Evolutionary conservation across 2,329 filamentous ascomycete genomes (phyloP).

Genomic region (Plectosphaerella cucumerina): DNA sequence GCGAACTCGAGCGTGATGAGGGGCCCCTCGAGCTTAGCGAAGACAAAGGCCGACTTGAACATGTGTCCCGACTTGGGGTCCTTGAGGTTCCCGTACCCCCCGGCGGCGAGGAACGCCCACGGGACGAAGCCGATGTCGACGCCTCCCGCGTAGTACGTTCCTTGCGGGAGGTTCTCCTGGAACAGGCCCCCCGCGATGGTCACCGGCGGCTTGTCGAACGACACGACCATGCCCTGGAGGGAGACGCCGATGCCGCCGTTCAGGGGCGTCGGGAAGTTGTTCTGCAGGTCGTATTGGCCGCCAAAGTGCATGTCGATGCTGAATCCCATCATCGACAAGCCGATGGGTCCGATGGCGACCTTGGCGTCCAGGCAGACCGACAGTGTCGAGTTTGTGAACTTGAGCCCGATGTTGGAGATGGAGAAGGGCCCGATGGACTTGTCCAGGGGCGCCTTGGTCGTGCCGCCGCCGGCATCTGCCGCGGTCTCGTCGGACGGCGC

Average conservation of each 20-base stretch:
- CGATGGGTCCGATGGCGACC: constrained; percentile 29
- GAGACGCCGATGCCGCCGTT: constrained; percentile 9
- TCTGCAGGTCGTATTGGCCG: neutral
- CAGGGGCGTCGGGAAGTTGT: constrained; percentile 6
- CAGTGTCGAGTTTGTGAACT: constrained; percentile 24
- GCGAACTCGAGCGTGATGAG: constrained; percentile 32
- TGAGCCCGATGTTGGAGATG: constrained; percentile 29
- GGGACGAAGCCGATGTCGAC: constrained; percentile 26
- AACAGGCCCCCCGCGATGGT: constrained; percentile 23
- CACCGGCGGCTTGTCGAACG: constrained; percentile 29
- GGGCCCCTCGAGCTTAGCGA: constrained; percentile 31
- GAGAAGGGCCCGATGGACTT: constrained; percentile 25
- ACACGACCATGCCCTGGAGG: constrained; percentile 26
- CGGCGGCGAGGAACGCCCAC: constrained; percentile 33
- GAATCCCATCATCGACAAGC: constrained; percentile 28
- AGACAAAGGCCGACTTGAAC: constrained; percentile 30
- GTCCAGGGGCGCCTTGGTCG: constrained; percentile 19
- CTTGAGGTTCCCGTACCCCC: constrained; percentile 28
- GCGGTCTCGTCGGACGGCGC: neutral
- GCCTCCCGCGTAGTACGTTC: constrained; percentile 21
- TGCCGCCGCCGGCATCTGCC: constrained; percentile 1
- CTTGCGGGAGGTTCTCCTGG: constrained; percentile 21
- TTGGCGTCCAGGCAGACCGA: constrained; percentile 26
- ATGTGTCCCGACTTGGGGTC: constrained; percentile 1
- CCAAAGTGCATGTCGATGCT: constrained; percentile 19